Base-by-base conservation (phyloP, 2,329 filamentous ascomycete species). In the Ceratocystis variospora region DNA sequence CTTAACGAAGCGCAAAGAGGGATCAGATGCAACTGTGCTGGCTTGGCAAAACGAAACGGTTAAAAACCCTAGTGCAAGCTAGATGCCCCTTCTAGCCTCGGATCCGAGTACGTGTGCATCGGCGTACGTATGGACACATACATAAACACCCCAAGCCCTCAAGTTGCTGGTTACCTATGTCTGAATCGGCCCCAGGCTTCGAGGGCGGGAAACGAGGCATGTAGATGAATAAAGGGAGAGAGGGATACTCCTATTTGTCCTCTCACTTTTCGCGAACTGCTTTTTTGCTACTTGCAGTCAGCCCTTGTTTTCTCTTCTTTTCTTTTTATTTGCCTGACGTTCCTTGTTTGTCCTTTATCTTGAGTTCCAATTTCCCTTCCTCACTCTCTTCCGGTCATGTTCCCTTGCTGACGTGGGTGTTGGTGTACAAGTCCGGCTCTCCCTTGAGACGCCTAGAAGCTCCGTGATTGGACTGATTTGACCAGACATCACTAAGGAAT, bases 211-310 rank as follows among this genome's bases (percentile, higher is more conserved):
- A 28, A 12, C 25, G 6, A 59, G 55, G 55, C 55, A 59, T 59
- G 55, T 37, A 59, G 22, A 15, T 37, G 55, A 19, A 37, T 59
- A 59, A 37, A 59, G 55, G 28, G 55, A 59, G 55, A 59, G 48
- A 53, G 3, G n/a, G n/a, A 6, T 8, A 53, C 37, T 19, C n/a
- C 48, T n/a, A 53, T 17, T 2, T 31, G 33, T 31, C 5, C 55
- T 37, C 8, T 3, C 25, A 5, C 55, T 37, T 31, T 59, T n/a
- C 28, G 7, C 3, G 55, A 59, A 37, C 37, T 59, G 55, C 28
- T 59, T 53, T 25, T 15, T 53, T 25, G 12, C 48, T 28, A 53
- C 22, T 53, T 6, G 4, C 19, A 12, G 22, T 6, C n/a, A 25
- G 48, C 15, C 48, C 22, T 28, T 59, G 12, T 37, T 28, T 59